Base-by-base conservation (phyloP, 2,329 filamentous ascomycete species). In the Fusarium abutilonis region DNA sequence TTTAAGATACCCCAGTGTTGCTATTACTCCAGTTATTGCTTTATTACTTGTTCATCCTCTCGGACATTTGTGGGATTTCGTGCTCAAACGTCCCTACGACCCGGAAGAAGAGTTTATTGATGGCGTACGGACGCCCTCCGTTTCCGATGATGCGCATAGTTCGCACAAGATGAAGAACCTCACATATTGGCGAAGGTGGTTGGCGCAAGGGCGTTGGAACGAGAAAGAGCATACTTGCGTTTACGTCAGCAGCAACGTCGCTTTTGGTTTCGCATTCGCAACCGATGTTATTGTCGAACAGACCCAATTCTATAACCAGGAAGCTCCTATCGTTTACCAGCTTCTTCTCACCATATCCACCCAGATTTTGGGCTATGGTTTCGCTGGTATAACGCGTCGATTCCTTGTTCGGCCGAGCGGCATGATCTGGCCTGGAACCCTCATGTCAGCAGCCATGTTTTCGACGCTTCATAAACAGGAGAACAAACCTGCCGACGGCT, bases 271-370 rank as follows among this genome's bases (percentile, higher is more conserved):
- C 76, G 91, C 92, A 23, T 95, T 95, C 76, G 91, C 91, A 8
- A 95, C 92, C 26, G 91, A 95, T 78, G 89, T 95, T 56, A 95
- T 96, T 67, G 91, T 96, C 49, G 92, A 96, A 74, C 92, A 96
- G 78, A 92, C 91, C 23, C 87, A 91, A 60, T 96, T 96, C 75
- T 96, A 96, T 76, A 88, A 92, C 50, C 92, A 96, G 74, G 85
- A 93, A 41, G 88, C 89, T 9, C 84, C 86, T 31, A 87, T 96
- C 40, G 73, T 84, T 9, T 96, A 96, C 72, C 91, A 96, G 75
- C 79, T 96, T 8, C 82, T 96, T 15, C 85, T 96, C 38, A 95
- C 90, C 1, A 82, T 96, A 14, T 95, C 92, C 3, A 95, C 92
- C 0, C 92, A 96, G 73, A 91, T 95, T 26, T 79, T 96, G 31